Conservation (phyloP, 2,329 filamentous ascomycete species). For the Rhynchosporium secalis region DNA sequence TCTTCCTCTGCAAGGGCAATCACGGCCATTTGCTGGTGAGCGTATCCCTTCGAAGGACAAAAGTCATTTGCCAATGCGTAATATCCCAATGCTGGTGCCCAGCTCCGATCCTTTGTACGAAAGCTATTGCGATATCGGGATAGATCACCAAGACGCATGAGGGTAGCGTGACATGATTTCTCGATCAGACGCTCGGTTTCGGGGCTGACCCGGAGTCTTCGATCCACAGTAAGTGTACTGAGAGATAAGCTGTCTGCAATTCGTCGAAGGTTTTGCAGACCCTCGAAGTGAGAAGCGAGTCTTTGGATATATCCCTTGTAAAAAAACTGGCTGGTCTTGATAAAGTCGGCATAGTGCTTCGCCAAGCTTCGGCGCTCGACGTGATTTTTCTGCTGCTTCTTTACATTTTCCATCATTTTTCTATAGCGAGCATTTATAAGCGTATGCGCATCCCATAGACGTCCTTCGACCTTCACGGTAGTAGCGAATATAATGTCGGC, state of each 20-base stretch:
- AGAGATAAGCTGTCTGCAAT: constrained; percentile 38
- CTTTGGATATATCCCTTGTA: constrained; percentile 84
- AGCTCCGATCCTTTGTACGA: constrained; percentile 68
- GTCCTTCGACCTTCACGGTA: constrained; percentile 63
- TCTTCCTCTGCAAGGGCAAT: constrained; percentile 76
- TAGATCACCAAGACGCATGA: constrained; percentile 87
- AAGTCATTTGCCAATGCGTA: constrained; percentile 81
- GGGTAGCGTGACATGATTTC: constrained; percentile 74
- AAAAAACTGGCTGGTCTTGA: constrained; percentile 85
- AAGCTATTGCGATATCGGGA: constrained; percentile 81
- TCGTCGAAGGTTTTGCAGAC: constrained; percentile 35
- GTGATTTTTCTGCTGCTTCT: constrained; percentile 45
- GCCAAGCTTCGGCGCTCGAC: constrained; percentile 73
- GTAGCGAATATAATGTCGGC: constrained; percentile 67
- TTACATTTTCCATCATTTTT: constrained; percentile 61
- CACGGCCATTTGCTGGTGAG: constrained; percentile 89
- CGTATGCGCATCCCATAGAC: constrained; percentile 77
- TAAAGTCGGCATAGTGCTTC: constrained; percentile 78
- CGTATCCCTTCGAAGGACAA: constrained; percentile 74
- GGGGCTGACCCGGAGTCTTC: constrained; percentile 29
- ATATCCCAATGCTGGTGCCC: constrained; percentile 78
- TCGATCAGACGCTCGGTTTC: constrained; percentile 52
- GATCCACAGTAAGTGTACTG: constrained; percentile 32
- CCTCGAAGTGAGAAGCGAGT: constrained; percentile 60
- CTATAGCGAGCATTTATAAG: constrained; percentile 78